Evolutionary conservation across 1,139 yeast species (phyloP).

Genomic region (Scheffersomyces cryptocercus): DNA sequence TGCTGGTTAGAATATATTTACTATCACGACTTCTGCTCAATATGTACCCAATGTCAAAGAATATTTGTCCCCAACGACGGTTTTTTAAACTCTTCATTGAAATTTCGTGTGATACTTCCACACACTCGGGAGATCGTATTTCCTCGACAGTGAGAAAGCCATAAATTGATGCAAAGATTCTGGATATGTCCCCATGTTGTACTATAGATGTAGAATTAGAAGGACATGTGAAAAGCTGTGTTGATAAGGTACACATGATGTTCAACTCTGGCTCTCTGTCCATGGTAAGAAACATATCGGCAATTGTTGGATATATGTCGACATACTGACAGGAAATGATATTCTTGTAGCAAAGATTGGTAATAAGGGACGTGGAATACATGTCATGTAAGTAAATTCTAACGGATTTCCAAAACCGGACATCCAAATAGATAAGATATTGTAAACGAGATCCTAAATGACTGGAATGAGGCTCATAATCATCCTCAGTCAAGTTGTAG

Average conservation of each 20-base stretch:
- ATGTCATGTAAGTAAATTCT: constrained; percentile 65
- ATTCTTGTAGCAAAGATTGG: constrained; percentile 60
- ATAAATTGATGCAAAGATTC: constrained; percentile 66
- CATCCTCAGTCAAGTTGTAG: constrained; percentile 37
- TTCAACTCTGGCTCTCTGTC: constrained; percentile 86
- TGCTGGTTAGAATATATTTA: constrained; percentile 32
- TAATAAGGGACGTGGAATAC: constrained; percentile 68
- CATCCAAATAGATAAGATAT: constrained; percentile 67
- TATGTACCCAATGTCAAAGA: constrained; percentile 80
- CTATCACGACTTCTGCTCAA: constrained; percentile 67
- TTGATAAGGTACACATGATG: constrained; percentile 71
- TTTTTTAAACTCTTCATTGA: constrained; percentile 61
- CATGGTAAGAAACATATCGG: constrained; percentile 67
- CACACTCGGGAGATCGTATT: constrained; percentile 49
- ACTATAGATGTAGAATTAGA: constrained; percentile 70
- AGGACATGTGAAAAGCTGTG: constrained; percentile 87
- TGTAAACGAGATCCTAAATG: constrained; percentile 75
- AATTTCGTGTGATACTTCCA: constrained; percentile 43
- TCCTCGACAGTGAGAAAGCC: constrained; percentile 62
- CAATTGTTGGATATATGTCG: constrained; percentile 77
- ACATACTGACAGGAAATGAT: constrained; percentile 77
- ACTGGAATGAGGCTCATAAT: constrained; percentile 23
- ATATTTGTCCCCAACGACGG: constrained; percentile 80
- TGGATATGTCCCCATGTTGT: constrained; percentile 67
- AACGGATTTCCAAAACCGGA: constrained; percentile 71